Base-by-base conservation (phyloP, 192 early-diverging fungal species). In the Backusella morwellensis region DNA sequence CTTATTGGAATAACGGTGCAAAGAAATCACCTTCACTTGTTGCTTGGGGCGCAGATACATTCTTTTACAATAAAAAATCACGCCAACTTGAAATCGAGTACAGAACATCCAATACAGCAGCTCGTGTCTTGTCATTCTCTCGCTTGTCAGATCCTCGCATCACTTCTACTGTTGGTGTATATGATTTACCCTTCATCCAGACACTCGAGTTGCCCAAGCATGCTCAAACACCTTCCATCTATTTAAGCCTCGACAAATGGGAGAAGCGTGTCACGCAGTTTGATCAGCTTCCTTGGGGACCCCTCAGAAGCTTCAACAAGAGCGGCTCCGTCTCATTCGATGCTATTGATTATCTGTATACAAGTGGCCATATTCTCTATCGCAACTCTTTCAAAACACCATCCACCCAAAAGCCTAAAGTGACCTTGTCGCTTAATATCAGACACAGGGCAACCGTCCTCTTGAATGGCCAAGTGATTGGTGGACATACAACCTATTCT, bases 401-500 rank as follows among this genome's bases (percentile, higher is more conserved):
- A 78, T 34, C 75, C 79, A 29, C 84, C 29, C 11, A 47, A 73
- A 56, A 35, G 8, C 75, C 59, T 63, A 52, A 68, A 14, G 82
- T 93, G 26, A 50, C 70, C 19, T 80, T 97, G 29, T 83, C 84
- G 59, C 73, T 95, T 38, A 95, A 94, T 77, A 86, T 85, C 41
- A 88, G 95, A 32, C 90, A 97, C 82, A 85, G 93, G 40, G 87
- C 85, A 70, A 92, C 91, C 0, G 78, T 93, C 23, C 89, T 89
- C 78, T 75, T 94, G 42, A 97, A 97, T 80, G 89, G 89, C 0
- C 68, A 85, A 35, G 89, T 93, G 74, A 82, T 93, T 72, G 94
- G 93, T 9, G 93, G 94, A 0, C 93, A 97, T 75, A 92, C 91
- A 71, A 93, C 93, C 0, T 94, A 94, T 76, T 90, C 90, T 35